Evolutionary conservation across 2,329 filamentous ascomycete genomes (phyloP), one percentile per base, ranked within the genome.

Genomic region (Colletotrichum acutatum): DNA sequence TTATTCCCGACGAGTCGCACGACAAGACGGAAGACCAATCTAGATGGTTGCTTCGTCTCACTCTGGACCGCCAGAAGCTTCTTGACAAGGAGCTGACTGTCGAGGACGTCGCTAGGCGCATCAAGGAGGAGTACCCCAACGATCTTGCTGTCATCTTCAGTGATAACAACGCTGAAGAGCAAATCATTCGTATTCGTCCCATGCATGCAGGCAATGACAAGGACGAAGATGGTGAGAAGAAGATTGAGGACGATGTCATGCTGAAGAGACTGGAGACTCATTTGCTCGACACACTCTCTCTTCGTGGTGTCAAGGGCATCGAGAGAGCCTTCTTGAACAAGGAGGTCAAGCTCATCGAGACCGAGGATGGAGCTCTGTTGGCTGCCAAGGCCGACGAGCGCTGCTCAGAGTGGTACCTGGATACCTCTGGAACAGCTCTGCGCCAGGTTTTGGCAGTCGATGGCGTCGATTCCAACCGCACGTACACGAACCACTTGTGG

Each of bases 101-200:
- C 71, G 93, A 97, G 74, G 95, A 99, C 78, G 96, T 99, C 74
- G 96, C 96, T 37, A 86, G 89, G 74, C 93, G 92, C 79, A 97
- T 99, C 84, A 98, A 97, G 86, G 91, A 95, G 76, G 92, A 95
- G 66, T 99, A 97, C 80, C 89, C 91, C 24, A 91, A 89, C 74
- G 95, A 98, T 82, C 86, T 98, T 77, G 95, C 95, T 16, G 92
- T 99, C 76, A 95, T 99, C 74, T 98, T 97, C 87, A 98, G 95
- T 83, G 97, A 99, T 83, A 97, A 98, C 87, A 99, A 99, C 82
- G 95, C 96, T 11, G 95, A 98, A 76, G 92, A 97, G 81, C 95
- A 97, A 82, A 93, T 98, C 58, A 95, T 99, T 77, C 97, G 97
- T 81, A 93, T 98, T 76, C 94, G 97, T 76, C 93, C 95, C 78